These are phyloP conservation scores for Globisporangium abappressorium DNA, from an alignment of 352 stramenopile species.

Conservation along the genomic window DNA sequence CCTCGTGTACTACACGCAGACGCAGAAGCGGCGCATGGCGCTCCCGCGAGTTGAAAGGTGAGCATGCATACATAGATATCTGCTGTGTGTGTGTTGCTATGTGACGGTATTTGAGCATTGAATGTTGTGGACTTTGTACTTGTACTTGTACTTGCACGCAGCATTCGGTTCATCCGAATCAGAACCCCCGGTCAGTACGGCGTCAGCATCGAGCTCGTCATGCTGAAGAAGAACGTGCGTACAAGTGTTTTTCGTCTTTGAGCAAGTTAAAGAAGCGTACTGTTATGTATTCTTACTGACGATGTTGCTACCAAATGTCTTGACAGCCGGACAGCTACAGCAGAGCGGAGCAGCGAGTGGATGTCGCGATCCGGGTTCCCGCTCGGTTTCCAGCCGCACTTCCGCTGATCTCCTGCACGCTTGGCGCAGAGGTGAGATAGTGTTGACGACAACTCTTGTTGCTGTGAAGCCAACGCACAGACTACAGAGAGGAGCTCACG, in stretches of 20 bases:
- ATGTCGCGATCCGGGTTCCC: constrained; percentile 43
- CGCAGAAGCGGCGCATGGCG: constrained; percentile 38
- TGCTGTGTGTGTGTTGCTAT: background rate
- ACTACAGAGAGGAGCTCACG: background rate
- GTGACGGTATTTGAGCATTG: background rate
- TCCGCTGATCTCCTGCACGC: constrained; percentile 45
- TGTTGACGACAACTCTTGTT: background rate
- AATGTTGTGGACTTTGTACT: background rate
- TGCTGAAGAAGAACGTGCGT: constrained; percentile 41
- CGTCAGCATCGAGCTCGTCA: constrained; percentile 31
- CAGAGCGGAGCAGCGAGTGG: constrained; percentile 35
- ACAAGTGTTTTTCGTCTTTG: background rate
- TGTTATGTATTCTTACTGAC: too few species aligned
- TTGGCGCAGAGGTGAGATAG: constrained; percentile 38
- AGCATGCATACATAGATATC: background rate
- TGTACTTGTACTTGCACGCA: constrained; percentile 4
- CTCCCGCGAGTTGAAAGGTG: constrained; percentile 67
- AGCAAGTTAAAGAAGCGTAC: background rate
- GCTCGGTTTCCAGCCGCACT: constrained; percentile 35
- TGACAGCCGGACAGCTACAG: constrained; percentile 29
- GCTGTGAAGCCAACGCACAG: too few species aligned
- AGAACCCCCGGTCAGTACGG: constrained; percentile 20
- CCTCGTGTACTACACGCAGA: constrained; percentile 45
- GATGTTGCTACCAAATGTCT: background rate
- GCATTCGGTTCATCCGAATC: constrained; percentile 30